Percentiles rank a stretch among this genome's conserved stretches.
Evolutionary conservation across 305 asterid species (phyloP).

Genomic region (Solanum chacoense): DNA sequence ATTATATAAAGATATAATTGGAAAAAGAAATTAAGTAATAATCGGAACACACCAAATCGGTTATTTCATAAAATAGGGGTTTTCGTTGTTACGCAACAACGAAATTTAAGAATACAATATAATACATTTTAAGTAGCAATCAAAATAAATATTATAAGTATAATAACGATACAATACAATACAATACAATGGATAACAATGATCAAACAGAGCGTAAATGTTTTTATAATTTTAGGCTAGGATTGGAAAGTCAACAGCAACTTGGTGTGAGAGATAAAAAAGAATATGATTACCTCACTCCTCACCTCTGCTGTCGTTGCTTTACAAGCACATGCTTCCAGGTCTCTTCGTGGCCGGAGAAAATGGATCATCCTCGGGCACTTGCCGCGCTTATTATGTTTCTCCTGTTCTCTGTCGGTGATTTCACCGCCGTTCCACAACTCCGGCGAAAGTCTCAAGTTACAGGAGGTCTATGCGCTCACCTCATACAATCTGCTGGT

Average conservation of each 20-base stretch:
- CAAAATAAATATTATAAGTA: too few species aligned
- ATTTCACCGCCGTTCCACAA: conserved; percentile 19
- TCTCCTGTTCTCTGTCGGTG: conserved; percentile 22
- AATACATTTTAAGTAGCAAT: too few species aligned
- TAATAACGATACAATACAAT: too few species aligned
- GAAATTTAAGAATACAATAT: too few species aligned
- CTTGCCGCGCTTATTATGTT: conserved; percentile 12
- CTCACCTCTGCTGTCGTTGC: not conserved
- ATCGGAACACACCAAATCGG: too few species aligned
- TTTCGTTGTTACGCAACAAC: too few species aligned
- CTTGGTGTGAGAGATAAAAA: not conserved
- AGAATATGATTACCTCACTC: not conserved
- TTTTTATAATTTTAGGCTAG: not conserved
- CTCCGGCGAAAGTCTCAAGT: conserved; percentile 27
- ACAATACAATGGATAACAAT: too few species aligned
- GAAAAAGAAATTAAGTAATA: too few species aligned
- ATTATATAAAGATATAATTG: too few species aligned
- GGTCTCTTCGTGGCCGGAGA: not conserved
- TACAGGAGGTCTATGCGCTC: conserved; percentile 50
- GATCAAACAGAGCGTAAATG: too few species aligned
- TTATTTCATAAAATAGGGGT: too few species aligned
- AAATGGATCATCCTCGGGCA: conserved; percentile 24
- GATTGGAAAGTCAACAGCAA: not conserved
- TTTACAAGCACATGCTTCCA: not conserved
- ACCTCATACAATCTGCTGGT: conserved; percentile 60